Evolutionary conservation across 768 basidiomycete species (phyloP), one percentile per base, ranked within the genome.

Genomic region (Paxillus ammoniavirescens): DNA sequence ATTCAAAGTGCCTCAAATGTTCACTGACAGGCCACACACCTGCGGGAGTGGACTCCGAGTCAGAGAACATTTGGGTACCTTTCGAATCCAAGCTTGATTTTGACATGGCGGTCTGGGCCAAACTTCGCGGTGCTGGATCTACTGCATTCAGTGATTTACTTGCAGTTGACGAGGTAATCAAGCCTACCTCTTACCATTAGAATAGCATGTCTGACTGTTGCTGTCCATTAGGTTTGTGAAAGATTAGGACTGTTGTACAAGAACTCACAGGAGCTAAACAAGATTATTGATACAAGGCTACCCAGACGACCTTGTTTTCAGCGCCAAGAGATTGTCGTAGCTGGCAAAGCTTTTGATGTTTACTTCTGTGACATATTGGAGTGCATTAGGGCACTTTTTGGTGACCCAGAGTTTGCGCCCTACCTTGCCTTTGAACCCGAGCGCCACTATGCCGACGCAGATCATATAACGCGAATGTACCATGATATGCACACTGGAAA

Each of bases 401-500:
- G 71, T 0, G 67, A 76, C 41, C 65, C 71, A 0, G 62, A 74
- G 18, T 72, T 72, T 59, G 53, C 65, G 0, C 48, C 30, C 0
- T 56, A 72, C 28, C 62, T 78, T 0, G 52, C 65, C 2, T 64
- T 73, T 48, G 53, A 50, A 2, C 77, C 76, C 0, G 76, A 77
- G 52, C 53, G 61, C 2, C 76, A 77, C 43, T 79, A 70, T 51
- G 33, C 57, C 0, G 73, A 75, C 52, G 55, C 45, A 0, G 62
- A 66, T 7, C 26, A 63, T 8, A 67, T 42, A 1, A 41, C 52
- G 0, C 52, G 68, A 0, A 14, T 77, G 0, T 79, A 71, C 52
- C 57, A 63, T 54, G 77, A 80, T 42, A 73, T 80, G 71, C 66
- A 78, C 40, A 80, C 77, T 0, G 77, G 74, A 0, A 69, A 72